phyloP scores from a whole-genome alignment of 768 basidiomycete species.

The Sarcomyxa edulis region DNA sequence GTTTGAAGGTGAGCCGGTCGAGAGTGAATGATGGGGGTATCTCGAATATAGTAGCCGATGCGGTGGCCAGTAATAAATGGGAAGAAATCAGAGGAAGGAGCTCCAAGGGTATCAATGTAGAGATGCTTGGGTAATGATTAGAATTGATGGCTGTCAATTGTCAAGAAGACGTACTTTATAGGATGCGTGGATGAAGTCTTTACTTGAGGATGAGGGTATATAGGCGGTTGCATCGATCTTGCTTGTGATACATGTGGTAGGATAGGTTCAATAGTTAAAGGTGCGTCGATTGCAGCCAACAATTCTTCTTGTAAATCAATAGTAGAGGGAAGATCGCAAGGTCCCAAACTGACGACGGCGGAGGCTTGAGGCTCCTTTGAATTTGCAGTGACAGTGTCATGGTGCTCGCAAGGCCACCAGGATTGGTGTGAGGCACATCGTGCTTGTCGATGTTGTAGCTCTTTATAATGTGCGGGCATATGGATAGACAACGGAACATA shows the following conservation, averaged over 20 bases:
- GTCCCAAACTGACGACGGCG: slow-evolving; percentile 19
- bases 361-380: slow-evolving; percentile 5
- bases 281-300: slow-evolving; percentile 47
- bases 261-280: slow-evolving; percentile 16
- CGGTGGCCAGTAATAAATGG: slow-evolving; percentile 25
- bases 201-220: slow-evolving; percentile 19
- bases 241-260: slow-evolving; percentile 6
- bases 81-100: slow-evolving; percentile 49
- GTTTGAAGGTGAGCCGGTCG: slow-evolving; percentile 29
- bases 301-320: slow-evolving; percentile 42
- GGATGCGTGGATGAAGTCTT: slow-evolving; percentile 82
- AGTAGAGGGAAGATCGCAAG: slow-evolving; percentile 14
- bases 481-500: slow-evolving; percentile 65
- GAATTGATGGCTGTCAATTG: slow-evolving; percentile 3
- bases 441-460: slow-evolving; percentile 49
- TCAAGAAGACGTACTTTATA: slow-evolving; percentile 55
- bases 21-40: slow-evolving; percentile 38
- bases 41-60: slow-evolving; percentile 38
- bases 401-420: slow-evolving; percentile 44
- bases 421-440: slow-evolving; percentile 26
- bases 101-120: slow-evolving; percentile 57
- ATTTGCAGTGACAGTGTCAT: slow-evolving; percentile 4
- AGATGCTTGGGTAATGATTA: slow-evolving; percentile 40
- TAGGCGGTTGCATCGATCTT: too few relatives aligned
- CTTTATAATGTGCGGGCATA: slow-evolving; percentile 50